Percentiles rank a stretch among this genome's conserved stretches.
Evolutionary conservation across 257 asterid genomes (phyloP).

Genomic region (Solanum piurae): DNA sequence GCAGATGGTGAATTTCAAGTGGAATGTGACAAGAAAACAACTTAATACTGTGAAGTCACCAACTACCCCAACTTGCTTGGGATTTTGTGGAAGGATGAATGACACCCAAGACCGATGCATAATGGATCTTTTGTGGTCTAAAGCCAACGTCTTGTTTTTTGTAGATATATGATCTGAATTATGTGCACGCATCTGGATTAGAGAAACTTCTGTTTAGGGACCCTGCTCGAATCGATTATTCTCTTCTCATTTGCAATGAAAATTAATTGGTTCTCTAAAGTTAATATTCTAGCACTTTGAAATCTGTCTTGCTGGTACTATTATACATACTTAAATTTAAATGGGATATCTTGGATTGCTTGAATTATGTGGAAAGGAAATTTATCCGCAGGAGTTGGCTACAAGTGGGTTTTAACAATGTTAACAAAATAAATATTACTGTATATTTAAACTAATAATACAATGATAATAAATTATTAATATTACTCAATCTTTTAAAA

Average conservation of each 20-base stretch:
- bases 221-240: neutral
- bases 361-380: neutral
- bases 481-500: neutral
- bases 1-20: conserved; percentile 83
- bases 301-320: neutral
- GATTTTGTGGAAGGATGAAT: conserved; percentile 7
- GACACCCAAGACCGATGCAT: conserved; percentile 1
- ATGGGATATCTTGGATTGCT: neutral
- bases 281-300: neutral
- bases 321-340: neutral
- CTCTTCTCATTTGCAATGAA: neutral
- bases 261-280: neutral
- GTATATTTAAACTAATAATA: neutral
- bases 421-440: neutral
- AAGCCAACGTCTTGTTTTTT: neutral
- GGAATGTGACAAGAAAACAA: conserved; percentile 47
- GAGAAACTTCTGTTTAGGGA: neutral
- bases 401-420: neutral
- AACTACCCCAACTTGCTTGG: neutral
- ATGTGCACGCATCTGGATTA: neutral
- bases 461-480: neutral
- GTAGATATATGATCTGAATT: conserved; percentile 5
- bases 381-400: neutral
- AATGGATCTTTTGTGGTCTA: neutral
- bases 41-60: neutral